Conservation (phyloP, 805 yeast species). For the Candida broadrunensis region DNA sequence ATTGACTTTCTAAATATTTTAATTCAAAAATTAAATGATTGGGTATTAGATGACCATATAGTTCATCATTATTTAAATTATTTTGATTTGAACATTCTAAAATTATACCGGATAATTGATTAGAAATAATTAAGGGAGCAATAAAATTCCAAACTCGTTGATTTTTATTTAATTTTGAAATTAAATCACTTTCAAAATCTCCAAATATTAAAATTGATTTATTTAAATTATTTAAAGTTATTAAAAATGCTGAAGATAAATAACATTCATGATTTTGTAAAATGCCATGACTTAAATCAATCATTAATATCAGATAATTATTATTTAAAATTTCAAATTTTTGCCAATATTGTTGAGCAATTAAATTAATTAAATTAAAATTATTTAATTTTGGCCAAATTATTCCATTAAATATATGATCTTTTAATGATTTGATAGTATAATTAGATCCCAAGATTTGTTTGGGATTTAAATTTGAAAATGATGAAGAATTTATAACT, state of each 20-base stretch:
- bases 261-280: slow-evolving; percentile 11
- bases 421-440: slow-evolving; percentile 51
- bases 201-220: slow-evolving; percentile 66
- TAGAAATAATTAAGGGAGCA: slow-evolving; percentile 40
- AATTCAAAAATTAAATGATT: slow-evolving; percentile 58
- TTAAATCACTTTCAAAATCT: slow-evolving; percentile 71
- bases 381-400: slow-evolving; percentile 75
- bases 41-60: slow-evolving; percentile 85
- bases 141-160: slow-evolving; percentile 54
- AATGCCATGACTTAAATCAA: slow-evolving; percentile 34
- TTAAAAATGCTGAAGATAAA: slow-evolving; percentile 59
- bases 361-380: slow-evolving; percentile 21
- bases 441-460: slow-evolving; percentile 50
- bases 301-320: slow-evolving; percentile 24
- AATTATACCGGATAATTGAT: slow-evolving; percentile 50
- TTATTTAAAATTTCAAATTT: slow-evolving; percentile 14
- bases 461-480: slow-evolving; percentile 30
- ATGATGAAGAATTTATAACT: slow-evolving; percentile 67
- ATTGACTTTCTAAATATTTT: slow-evolving; percentile 14
- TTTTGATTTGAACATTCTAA: slow-evolving; percentile 69
- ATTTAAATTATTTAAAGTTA: slow-evolving; percentile 33
- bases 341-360: slow-evolving; percentile 10
- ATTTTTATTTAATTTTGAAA: slow-evolving; percentile 39
- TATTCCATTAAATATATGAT: slow-evolving; percentile 64
- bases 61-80: slow-evolving; percentile 38